Base-by-base conservation (phyloP, 1,139 yeast species). In the Meyerozyma carpophila region DNA sequence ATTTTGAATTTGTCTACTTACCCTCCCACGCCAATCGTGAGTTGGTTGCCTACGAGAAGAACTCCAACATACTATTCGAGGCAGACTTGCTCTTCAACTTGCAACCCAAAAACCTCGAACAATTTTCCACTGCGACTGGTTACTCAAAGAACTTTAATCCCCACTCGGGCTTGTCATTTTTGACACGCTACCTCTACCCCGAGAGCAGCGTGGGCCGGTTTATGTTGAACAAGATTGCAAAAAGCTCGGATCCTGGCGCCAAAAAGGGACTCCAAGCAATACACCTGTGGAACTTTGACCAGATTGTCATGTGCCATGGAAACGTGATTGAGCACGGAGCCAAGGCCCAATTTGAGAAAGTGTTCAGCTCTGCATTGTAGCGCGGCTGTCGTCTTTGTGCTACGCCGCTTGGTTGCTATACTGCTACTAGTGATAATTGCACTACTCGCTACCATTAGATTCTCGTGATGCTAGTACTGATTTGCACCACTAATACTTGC, bases 261-360 rank as follows among this genome's bases (percentile, higher is more conserved):
- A 45, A 45, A 9, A 43, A 40, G 2, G 63, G 62, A 1, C 52
- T 60, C 29, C 43, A 44, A 18, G 49, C 52, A 4, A 58, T 59
- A 27, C 43, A 51, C 41, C 42, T 45, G n/a, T 59, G 61, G 62
- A 61, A 60, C 41, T 60, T 56, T 40, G 45, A 52, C 37, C 49
- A 50, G 8, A 44, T 60, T 32, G 61, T 60, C 5, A 53, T 54
- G 57, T 58, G 62, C 39, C 63, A 60, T 39, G 65, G 65, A 5
- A 58, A 60, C 41, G 42, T 57, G 8, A 50, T 59, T 20, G 57
- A 51, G n/a, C 47, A 46, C 27, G 51, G 48, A 16, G 62, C 61
- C 2, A 57, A 53, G 49, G 50, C 41, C 6, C 56, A 54, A 2
- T 59, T 59, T 34, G 41, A 45, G 41, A 44, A 48, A 44, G 52